Base-by-base conservation (phyloP, 495 filamentous ascomycete species). In the Penicillium bovifimosum region DNA sequence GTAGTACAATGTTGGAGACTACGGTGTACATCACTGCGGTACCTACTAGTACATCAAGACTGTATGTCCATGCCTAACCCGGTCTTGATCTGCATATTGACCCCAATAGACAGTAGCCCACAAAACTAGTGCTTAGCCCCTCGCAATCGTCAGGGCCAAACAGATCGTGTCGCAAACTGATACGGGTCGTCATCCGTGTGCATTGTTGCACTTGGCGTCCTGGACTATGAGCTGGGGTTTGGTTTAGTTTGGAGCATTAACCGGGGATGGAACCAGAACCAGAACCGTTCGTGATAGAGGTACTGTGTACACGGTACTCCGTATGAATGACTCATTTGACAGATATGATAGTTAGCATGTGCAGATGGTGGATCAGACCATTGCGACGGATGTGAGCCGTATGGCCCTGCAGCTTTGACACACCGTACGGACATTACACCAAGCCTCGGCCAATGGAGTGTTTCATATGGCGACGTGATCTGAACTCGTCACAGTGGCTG, bases 401-500 rank as follows among this genome's bases (percentile, higher is more conserved):
- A 41, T 32, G 29, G 43, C 43, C 43, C 40, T 47, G 43, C 31
- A 39, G 46, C 24, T 35, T 16, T 41, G 16, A 27, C 46, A 38
- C 27, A 43, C 17, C 41, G 41, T 43, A 43, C 41, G 9, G 32
- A 16, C 45, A 36, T 35, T 36, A 27, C 41, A 43, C 41, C 14
- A 27, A 17, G 32, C 24, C 17, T 20, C 2, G 5, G 9, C 48
- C 48, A 50, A 50, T 50, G 13, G 29, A 9, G 16, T 16, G 2
- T 26, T 14, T 34, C 9, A 18, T 9, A 2, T 8, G n/a, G 17
- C 29, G 14, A 34, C 29, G 38, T 35, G 39, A 41, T 50, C 48
- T 41, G 48, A 50, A 50, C 39, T 50, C 48, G 17, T 50, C 38
- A 50, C 29, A 46, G 51, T 38, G 43, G 47, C 53, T 57, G 42